phyloP scores from a whole-genome alignment of 805 yeast species.

The Candida palmyrensis region DNA sequence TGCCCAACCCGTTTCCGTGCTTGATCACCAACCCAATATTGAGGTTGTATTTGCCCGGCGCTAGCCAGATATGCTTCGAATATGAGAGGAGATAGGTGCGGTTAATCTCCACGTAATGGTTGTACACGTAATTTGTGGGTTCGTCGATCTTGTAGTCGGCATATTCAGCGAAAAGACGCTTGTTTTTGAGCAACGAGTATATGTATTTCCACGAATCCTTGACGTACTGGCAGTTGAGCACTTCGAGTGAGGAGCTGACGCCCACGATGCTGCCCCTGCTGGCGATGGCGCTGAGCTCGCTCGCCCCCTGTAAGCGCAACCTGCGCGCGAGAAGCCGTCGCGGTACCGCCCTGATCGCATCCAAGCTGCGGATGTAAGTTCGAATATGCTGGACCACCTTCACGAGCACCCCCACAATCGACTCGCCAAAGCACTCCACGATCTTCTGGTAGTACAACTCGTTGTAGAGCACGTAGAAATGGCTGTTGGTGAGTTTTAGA shows the following conservation, averaged over 20 bases:
- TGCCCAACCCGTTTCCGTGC: constrained; percentile 52
- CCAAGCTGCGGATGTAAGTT: constrained; percentile 35
- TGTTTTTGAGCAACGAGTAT: constrained; percentile 45
- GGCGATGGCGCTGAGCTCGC: background rate
- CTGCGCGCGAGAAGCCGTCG: constrained; percentile 20
- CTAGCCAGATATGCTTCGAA: constrained; percentile 38
- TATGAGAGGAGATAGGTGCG: constrained; percentile 46
- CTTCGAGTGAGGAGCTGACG: background rate
- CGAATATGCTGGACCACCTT: constrained; percentile 36
- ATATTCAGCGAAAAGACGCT: constrained; percentile 48
- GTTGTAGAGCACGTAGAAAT: constrained; percentile 47
- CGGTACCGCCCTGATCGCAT: constrained; percentile 23
- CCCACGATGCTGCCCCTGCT: background rate
- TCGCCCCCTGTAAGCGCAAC: background rate
- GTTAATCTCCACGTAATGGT: constrained; percentile 44
- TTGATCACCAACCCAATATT: constrained; percentile 50
- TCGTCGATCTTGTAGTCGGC: constrained; percentile 42
- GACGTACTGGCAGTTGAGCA: constrained; percentile 18
- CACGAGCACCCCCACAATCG: constrained; percentile 21
- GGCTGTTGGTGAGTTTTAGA: constrained; percentile 30
- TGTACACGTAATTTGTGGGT: constrained; percentile 39
- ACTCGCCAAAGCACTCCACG: constrained; percentile 31
- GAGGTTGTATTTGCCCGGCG: constrained; percentile 47
- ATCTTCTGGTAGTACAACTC: constrained; percentile 40
- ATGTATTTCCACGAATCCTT: constrained; percentile 54